Evolutionary conservation across 768 basidiomycete genomes (phyloP), one percentile per base, ranked within the genome.

Genomic region (Russula abietina): DNA sequence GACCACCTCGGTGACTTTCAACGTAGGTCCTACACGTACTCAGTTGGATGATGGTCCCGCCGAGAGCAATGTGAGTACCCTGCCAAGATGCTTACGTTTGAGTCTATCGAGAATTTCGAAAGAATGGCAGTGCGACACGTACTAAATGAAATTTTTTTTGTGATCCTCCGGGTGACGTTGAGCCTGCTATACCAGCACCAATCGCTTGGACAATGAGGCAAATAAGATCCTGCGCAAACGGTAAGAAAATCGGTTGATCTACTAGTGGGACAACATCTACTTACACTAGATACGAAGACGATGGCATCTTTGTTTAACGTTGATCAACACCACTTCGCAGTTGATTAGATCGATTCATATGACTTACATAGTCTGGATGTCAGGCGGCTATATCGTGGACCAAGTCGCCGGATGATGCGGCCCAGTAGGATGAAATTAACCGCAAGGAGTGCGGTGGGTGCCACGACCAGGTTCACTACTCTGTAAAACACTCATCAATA

Each of bases 371-470:
- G 51, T 14, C 49, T 53, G 12, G 66, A 52, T n/a, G 48, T 59
- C 32, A 67, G 57, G n/a, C 66, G 60, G 26, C 66, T 65, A 41
- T 62, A 65, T 55, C 59, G 64, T 4, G 50, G 45, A n/a, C 66
- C 64, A 6, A 67, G 55, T 14, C 56, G 48, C 17, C 49, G 45
- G 28, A 67, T 65, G 41, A 65, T 59, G 33, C 64, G 64, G 14
- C 66, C 66, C 4, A 67, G 30, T 3, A 67, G 41, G 24, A 67
- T 43, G 26, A 67, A 67, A 48, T 67, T 65, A 11, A 60, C 66
- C 6, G 64, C 66, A 26, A 67, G 53, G 16, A 67, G 49, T 12
- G 66, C 57, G 12, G 64, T 67, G 22, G 66, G 66, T 19, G 64
- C 66, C 10, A 67, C n/a, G 28, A 65, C 38, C 3, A 65, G 57